phyloP scores from a whole-genome alignment of 257 asterid genomes.

The Verbascum thapsus region DNA sequence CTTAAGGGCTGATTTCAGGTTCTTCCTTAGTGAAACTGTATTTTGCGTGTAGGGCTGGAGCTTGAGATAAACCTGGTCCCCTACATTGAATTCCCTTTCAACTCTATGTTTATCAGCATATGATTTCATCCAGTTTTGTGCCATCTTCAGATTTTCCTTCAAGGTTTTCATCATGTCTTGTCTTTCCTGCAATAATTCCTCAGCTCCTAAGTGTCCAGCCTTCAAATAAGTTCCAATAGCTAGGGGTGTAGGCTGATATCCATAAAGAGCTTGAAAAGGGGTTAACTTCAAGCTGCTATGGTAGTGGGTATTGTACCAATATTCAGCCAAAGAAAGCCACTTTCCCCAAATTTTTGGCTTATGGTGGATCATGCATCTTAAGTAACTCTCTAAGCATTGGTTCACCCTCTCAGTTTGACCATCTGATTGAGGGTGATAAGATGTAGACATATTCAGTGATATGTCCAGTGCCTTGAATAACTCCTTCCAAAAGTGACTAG shows the following conservation, averaged over 20 bases:
- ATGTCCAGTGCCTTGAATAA: neutral
- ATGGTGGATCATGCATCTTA: neutral
- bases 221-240: too few species aligned
- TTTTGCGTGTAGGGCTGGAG: neutral
- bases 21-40: neutral
- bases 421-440: neutral
- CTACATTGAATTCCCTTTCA: too few species aligned
- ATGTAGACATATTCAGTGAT: neutral
- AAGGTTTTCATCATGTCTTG: too few species aligned
- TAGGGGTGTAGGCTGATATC: neutral
- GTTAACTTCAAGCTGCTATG: too few species aligned
- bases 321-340: conserved; percentile 5
- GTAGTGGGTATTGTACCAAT: too few species aligned
- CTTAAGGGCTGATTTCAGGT: neutral
- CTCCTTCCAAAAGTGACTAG: neutral
- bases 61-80: conserved; percentile 7
- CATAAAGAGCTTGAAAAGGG: too few species aligned
- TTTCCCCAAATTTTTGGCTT: neutral
- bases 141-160: too few species aligned
- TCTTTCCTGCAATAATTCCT: too few species aligned
- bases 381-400: neutral
- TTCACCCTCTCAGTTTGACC: neutral
- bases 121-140: conserved; percentile 2
- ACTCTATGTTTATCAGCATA: neutral
- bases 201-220: too few species aligned